Evolutionary conservation across 2,329 filamentous ascomycete species (phyloP).

Genomic region (Cadophora gregata): DNA sequence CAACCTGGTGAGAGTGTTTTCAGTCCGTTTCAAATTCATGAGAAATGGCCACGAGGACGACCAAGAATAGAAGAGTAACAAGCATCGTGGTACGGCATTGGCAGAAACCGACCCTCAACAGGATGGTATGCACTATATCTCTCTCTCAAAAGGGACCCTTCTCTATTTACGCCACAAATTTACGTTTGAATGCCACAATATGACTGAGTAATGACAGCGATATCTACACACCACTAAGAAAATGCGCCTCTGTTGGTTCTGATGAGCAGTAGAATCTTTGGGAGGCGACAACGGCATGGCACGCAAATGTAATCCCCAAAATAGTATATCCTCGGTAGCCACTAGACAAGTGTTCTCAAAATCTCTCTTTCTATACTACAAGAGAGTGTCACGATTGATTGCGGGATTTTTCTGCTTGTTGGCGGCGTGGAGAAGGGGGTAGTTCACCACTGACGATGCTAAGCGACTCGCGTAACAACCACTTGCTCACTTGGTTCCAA

Average conservation of each 20-base stretch:
- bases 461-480: not conserved
- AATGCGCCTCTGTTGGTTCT: not conserved
- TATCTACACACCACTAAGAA: too few relatives aligned
- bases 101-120: too few relatives aligned
- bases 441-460: not conserved
- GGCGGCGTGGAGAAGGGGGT: not conserved
- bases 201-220: too few relatives aligned
- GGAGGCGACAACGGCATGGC: not conserved
- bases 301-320: not conserved
- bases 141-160: too few relatives aligned
- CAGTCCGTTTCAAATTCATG: too few relatives aligned
- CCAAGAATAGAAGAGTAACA: too few relatives aligned
- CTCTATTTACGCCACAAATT: too few relatives aligned
- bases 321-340: not conserved
- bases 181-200: too few relatives aligned
- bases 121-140: too few relatives aligned
- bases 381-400: not conserved
- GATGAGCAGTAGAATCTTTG: not conserved
- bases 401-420: slow-evolving; percentile 5
- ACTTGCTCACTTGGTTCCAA: not conserved
- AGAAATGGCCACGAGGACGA: too few relatives aligned
- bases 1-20: too few relatives aligned
- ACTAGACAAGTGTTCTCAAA: not conserved
- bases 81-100: too few relatives aligned
- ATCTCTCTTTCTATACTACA: not conserved